A percentile compares a stretch with the other conserved stretches of the same genome.
Evolutionary conservation across 1,284 basidiomycete genomes (phyloP).

Genomic region (Takashimella koratensis): DNA sequence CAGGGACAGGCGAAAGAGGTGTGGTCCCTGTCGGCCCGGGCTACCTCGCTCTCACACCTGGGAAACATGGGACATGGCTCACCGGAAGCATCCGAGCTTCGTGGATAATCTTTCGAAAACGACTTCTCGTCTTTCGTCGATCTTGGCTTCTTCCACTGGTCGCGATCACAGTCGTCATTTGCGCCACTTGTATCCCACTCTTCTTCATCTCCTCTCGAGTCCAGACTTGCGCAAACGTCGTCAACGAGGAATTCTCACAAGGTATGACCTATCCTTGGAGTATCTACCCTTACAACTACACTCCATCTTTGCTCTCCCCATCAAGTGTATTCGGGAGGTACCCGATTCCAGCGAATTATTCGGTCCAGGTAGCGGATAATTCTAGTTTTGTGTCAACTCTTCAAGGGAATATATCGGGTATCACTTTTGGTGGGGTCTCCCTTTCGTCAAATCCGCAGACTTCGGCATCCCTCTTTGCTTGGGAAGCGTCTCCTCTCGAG

Average conservation of each 20-base stretch:
- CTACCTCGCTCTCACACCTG: conserved; percentile 49
- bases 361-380: conserved; percentile 52
- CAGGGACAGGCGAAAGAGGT: neutral
- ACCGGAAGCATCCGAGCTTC: conserved; percentile 58
- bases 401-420: conserved; percentile 52
- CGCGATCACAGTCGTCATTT: conserved; percentile 60
- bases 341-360: conserved; percentile 1
- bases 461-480: conserved; percentile 56
- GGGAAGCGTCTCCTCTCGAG: conserved; percentile 60
- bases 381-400: conserved; percentile 58
- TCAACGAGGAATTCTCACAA: conserved; percentile 7
- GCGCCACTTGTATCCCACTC: conserved; percentile 62
- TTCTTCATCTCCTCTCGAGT: conserved; percentile 58
- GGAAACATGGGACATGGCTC: conserved; percentile 12
- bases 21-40: neutral
- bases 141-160: conserved; percentile 66
- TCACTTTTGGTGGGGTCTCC: conserved; percentile 62
- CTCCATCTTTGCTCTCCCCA: conserved; percentile 20
- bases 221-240: conserved; percentile 52
- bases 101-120: conserved; percentile 68
- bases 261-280: conserved; percentile 20
- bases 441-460: conserved; percentile 52
- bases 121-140: conserved; percentile 60
- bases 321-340: conserved; percentile 2
- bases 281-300: conserved; percentile 11